Evolutionary conservation across 2,329 filamentous ascomycete species (phyloP), one percentile per base, ranked within the genome.

Genomic region (Hypoxylon sp.): DNA sequence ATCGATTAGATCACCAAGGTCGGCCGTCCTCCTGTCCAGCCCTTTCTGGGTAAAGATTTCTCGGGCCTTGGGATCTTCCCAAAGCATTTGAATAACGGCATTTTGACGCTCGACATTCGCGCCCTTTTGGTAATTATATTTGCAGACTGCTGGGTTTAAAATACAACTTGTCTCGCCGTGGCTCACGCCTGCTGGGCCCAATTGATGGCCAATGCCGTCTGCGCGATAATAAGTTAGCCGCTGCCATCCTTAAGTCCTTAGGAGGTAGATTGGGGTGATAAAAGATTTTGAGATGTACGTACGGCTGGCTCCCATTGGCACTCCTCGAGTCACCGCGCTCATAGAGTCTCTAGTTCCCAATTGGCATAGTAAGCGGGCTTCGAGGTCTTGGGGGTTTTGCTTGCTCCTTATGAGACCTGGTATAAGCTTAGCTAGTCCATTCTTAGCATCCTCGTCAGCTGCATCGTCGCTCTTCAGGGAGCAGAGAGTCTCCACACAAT

Each of bases 81-180:
- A 80, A 4, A 86, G 73, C 6, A 81, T 76, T 4, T 79, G 71
- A 6, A 74, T 72, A 1, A 83, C 75, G 1, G 74, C 74, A 8
- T 73, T 70, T 72, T 86, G 84, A 16, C 79, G 75, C 7, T 79
- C 77, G 2, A 70, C 55, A 38, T 75, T 75, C 63, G 78, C 78
- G 4, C 80, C 80, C 50, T 79, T 73, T 33, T 71, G 73, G 1
- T 78, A 77, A 61, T 89, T 89, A 71, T 80, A 89, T 71, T 83
- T 84, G 71, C 84, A 84, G 4, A 89, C 85, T 0, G 83, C 80
- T 0, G 86, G 85, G 33, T 84, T 78, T 58, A 86, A 77, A 46
- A 84, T 82, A 71, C 82, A 89, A 68, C 83, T 86, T 26, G 86
- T 89, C 73, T 87, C 85, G 9, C 87, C 87, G 70, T 89, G 86